Evolutionary conservation across 352 stramenopile genomes (phyloP), one percentile per base, ranked within the genome.

Genomic region (Pythium phragmitis): DNA sequence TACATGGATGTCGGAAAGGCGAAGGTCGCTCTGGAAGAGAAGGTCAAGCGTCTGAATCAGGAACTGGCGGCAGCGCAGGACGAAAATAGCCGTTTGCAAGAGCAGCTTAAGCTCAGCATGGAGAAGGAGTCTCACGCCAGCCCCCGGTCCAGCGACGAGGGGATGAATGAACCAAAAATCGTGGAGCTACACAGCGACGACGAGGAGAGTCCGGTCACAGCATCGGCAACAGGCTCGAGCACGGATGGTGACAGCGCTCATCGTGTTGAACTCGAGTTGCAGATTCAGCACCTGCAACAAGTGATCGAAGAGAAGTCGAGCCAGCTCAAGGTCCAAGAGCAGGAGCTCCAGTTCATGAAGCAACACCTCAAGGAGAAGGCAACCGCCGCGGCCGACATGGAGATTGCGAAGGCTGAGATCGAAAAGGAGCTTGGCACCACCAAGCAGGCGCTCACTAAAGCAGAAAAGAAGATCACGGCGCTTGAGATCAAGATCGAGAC

Each of bases 1-100:
- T 92, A 91, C 67, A 70, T 80, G 58, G 81, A 92, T 43, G 79
- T 92, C 0, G 83, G 83, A 16, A 92, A 92, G 59, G 81, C 83
- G n/a, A 92, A 92, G 59, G 58, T 82, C 48, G 72, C 75, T 21
- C 63, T 92, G 11, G 83, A 92, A 19, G 83, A 90, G 21, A 85
- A 88, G 48, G 81, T 92, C 1, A 79, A 80, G 46, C 74, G 86
- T 39, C 65, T 91, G 1, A 80, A 80, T 12, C 65, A 70, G 16
- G 68, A 81, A 63, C 60, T 91, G 47, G 57, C 63, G 2, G 69
- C 69, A 23, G 75, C 76, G 0, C 80, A 79, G 0, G 73, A 79
- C 17, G 81, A 89, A 36, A 92, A 91, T 42, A 28, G 67, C 36
- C 67, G 67, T 23, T 66, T 92, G 3, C 69, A 73, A 11, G 63